Evolutionary conservation across 2,329 filamentous ascomycete species (phyloP).

Genomic region (Plectosphaerella cucumerina): DNA sequence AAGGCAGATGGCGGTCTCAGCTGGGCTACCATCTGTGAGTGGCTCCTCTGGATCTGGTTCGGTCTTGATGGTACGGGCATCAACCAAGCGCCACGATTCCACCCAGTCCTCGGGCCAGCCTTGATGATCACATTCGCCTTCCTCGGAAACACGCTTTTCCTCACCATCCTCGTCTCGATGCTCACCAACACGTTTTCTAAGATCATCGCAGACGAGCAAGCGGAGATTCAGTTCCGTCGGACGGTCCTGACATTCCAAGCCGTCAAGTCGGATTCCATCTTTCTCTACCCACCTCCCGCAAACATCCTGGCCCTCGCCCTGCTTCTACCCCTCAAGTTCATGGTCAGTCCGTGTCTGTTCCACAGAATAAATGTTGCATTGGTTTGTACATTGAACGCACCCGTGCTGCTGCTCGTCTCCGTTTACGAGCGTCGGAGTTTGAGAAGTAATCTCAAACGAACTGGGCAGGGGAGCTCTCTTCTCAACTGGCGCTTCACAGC

Average conservation of each 20-base stretch:
- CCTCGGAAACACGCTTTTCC: slow-evolving; percentile 69
- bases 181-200: slow-evolving; percentile 68
- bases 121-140: slow-evolving; percentile 72
- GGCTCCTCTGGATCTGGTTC: slow-evolving; percentile 80
- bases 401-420: slow-evolving; percentile 56
- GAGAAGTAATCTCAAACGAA: too few species aligned
- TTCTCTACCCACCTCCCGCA: slow-evolving; percentile 66
- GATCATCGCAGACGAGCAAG: slow-evolving; percentile 62
- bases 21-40: slow-evolving; percentile 61
- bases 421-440: slow-evolving; percentile 59
- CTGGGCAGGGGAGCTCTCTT: too few species aligned
- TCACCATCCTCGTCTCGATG: slow-evolving; percentile 71
- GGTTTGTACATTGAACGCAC: slow-evolving; percentile 59
- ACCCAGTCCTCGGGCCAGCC: slow-evolving; percentile 61
- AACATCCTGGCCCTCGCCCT: slow-evolving; percentile 62
- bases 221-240: slow-evolving; percentile 68
- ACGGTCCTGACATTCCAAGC: slow-evolving; percentile 71
- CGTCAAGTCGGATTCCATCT: slow-evolving; percentile 68
- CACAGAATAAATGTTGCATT: slow-evolving; percentile 67
- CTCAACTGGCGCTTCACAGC: too few species aligned
- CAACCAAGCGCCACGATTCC: slow-evolving; percentile 52
- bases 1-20: slow-evolving; percentile 23
- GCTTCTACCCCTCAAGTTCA: slow-evolving; percentile 61
- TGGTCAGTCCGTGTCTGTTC: slow-evolving; percentile 60
- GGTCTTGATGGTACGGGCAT: slow-evolving; percentile 62